phyloP scores from a whole-genome alignment of 345 rosid species.

The Ceriops decandra region DNA sequence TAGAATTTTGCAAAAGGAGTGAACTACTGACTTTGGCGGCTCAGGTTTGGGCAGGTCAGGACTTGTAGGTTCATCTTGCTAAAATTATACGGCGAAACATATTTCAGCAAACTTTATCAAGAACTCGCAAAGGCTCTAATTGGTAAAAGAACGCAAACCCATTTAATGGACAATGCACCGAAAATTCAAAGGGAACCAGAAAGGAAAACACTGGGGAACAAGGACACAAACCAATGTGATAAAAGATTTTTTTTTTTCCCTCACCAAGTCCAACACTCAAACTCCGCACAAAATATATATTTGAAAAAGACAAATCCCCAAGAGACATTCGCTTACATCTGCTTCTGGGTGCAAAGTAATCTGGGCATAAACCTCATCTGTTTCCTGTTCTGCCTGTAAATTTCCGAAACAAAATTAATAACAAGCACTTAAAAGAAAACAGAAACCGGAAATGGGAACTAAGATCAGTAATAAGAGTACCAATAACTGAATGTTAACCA shows the following conservation, averaged over 20 bases:
- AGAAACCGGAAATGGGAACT: not conserved
- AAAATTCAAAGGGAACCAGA: too few species aligned
- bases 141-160: too few species aligned
- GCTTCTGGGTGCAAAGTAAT: conserved; percentile 67
- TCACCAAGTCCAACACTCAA: not conserved
- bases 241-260: too few species aligned
- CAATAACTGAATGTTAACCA: conserved; percentile 64
- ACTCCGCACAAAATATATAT: not conserved
- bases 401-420: conserved; percentile 7
- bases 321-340: conserved; percentile 41
- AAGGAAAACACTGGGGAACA: too few species aligned
- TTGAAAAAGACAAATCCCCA: not conserved
- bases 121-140: not conserved
- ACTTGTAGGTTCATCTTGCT: conserved; percentile 55
- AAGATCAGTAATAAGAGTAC: conserved; percentile 31
- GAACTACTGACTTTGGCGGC: conserved; percentile 43
- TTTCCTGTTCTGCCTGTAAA: conserved; percentile 86
- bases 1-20: conserved; percentile 79
- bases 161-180: too few species aligned
- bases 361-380: conserved; percentile 96
- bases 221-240: not conserved
- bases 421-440: not conserved
- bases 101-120: not conserved
- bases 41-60: conserved; percentile 49
- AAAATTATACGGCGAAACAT: not conserved